Evolutionary conservation across 768 basidiomycete species (phyloP).

Genomic region (Phanerodontia chrysosporium): DNA sequence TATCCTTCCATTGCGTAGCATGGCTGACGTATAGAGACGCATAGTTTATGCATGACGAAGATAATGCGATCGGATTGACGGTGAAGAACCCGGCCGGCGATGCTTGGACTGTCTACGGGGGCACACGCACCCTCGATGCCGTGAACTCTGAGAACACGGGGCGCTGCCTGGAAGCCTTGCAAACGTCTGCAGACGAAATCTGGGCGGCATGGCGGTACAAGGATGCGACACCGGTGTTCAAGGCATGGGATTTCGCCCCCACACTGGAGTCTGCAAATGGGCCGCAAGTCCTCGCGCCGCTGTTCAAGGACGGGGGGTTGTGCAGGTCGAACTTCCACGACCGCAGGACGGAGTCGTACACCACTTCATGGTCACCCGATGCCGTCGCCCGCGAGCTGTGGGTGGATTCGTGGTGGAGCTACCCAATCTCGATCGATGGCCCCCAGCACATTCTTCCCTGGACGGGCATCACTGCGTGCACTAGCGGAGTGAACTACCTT

Average conservation of each 20-base stretch:
- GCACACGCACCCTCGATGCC: constrained; percentile 11
- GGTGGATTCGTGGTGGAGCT: too few relatives aligned
- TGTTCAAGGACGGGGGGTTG: too few relatives aligned
- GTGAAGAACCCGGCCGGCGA: constrained; percentile 8
- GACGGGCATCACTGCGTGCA: too few relatives aligned
- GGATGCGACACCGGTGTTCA: not conserved
- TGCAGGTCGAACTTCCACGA: too few relatives aligned
- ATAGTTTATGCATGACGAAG: constrained; percentile 18
- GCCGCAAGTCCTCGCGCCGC: constrained; percentile 7
- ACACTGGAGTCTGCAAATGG: constrained; percentile 12
- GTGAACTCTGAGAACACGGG: not conserved
- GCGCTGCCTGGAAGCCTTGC: constrained; percentile 14
- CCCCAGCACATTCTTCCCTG: too few relatives aligned
- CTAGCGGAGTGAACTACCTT: too few relatives aligned
- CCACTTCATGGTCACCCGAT: too few relatives aligned
- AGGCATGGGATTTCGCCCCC: constrained; percentile 11
- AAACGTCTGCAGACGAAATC: constrained; percentile 15
- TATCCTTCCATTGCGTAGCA: not conserved
- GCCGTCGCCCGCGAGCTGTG: too few relatives aligned
- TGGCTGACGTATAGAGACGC: not conserved
- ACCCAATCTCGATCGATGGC: too few relatives aligned
- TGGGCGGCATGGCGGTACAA: constrained; percentile 5
- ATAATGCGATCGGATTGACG: constrained; percentile 12
- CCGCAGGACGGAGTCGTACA: too few relatives aligned
- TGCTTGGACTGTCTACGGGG: constrained; percentile 10